A percentile compares a stretch with the other conserved stretches of the same genome.
These are phyloP conservation scores for Suillus bovinus DNA, from an alignment of 768 basidiomycete species.

Conservation along the genomic window DNA sequence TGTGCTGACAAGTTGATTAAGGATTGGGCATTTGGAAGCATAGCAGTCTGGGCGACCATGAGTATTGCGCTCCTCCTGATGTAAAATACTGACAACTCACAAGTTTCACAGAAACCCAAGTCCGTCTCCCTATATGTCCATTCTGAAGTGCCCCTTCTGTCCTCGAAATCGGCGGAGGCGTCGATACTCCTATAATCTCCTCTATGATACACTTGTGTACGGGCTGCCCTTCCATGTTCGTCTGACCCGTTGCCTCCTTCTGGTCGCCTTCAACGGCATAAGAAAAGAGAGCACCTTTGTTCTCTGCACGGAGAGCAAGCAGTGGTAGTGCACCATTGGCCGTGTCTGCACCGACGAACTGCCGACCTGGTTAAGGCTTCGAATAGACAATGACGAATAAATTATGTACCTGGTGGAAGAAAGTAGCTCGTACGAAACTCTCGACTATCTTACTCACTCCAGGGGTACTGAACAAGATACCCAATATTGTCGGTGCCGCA, in stretches of 20 bases:
- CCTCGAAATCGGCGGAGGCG: constrained; percentile 81
- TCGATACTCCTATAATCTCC: constrained; percentile 79
- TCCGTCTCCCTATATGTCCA: constrained; percentile 46
- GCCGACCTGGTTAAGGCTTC: constrained; percentile 5
- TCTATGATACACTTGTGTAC: constrained; percentile 64
- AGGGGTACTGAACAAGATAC: constrained; percentile 49
- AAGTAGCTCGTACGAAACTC: constrained; percentile 71
- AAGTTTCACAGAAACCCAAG: constrained; percentile 87
- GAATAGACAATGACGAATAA: not conserved
- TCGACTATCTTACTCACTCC: constrained; percentile 63
- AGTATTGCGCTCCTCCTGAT: not conserved
- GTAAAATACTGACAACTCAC: constrained; percentile 39
- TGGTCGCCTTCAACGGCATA: constrained; percentile 89
- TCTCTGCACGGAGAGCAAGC: constrained; percentile 62
- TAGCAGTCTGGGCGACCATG: constrained; percentile 51
- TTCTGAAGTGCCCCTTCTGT: constrained; percentile 28
- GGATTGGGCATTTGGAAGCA: constrained; percentile 62
- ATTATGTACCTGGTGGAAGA: constrained; percentile 73
- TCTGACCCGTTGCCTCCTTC: constrained; percentile 41
- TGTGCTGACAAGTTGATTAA: constrained; percentile 64
- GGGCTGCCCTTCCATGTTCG: constrained; percentile 24
- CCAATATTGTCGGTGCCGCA: constrained; percentile 65
- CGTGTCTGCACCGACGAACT: constrained; percentile 92
- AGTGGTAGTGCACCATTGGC: constrained; percentile 67
- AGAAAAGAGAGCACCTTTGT: constrained; percentile 75